phyloP scores from a whole-genome alignment of 768 basidiomycete species.

The Trametes cinnabarina region DNA sequence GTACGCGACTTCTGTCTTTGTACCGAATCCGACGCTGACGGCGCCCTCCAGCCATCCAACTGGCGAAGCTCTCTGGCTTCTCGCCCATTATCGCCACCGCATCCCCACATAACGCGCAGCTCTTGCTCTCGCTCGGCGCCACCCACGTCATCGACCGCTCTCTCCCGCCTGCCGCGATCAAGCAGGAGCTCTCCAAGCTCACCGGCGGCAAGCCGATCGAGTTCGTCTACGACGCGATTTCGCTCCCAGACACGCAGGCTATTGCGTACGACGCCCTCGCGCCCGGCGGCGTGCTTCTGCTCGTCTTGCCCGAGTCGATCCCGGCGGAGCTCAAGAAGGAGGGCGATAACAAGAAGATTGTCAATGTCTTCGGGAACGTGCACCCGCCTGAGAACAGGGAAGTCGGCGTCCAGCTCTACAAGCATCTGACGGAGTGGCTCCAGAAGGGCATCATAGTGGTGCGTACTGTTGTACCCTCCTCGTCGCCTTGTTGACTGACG shows the following conservation, averaged over 20 bases:
- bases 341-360: not conserved
- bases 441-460: not conserved
- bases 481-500: not conserved
- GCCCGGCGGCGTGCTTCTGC: not conserved
- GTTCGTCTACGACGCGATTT: not conserved
- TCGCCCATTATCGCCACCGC: conserved; percentile 33
- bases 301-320: not conserved
- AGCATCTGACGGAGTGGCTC: not conserved
- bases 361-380: not conserved
- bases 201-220: not conserved
- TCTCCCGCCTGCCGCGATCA: not conserved
- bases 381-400: not conserved
- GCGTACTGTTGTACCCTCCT: not conserved
- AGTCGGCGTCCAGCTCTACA: not conserved
- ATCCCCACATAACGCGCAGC: conserved; percentile 19
- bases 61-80: conserved; percentile 31
- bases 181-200: not conserved
- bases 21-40: not conserved
- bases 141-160: not conserved
- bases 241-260: not conserved
- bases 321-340: not conserved
- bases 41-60: conserved; percentile 21
- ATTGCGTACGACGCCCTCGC: not conserved
- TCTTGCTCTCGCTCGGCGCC: not conserved
- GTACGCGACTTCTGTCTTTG: not conserved